These are phyloP conservation scores for Solanum bulbocastanum DNA, from an alignment of 257 asterid genomes.

Conservation along the genomic window DNA sequence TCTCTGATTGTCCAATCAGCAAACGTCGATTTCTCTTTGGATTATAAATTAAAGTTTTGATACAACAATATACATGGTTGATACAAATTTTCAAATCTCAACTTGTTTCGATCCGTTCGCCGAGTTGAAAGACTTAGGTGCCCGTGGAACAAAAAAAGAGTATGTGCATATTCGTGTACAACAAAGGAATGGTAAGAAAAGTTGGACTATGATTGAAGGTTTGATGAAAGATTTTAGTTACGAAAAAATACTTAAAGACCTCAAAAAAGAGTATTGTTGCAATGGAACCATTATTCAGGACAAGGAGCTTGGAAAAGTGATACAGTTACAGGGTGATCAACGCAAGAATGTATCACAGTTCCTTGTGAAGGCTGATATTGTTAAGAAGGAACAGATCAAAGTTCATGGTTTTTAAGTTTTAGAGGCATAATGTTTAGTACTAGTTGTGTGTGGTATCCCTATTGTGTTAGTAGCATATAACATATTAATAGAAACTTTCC, in stretches of 20 bases:
- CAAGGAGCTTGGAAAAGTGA: background rate
- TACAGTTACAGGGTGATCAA: background rate
- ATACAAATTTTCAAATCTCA: background rate
- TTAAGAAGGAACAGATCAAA: background rate
- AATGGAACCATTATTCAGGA: background rate
- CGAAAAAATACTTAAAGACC: background rate
- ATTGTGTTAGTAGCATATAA: no score
- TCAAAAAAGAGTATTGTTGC: background rate
- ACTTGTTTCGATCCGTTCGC: background rate
- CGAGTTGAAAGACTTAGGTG: background rate
- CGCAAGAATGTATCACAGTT: background rate
- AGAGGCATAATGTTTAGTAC: background rate
- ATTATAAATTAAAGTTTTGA: background rate
- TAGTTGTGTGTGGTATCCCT: background rate
- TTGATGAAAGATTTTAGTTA: background rate
- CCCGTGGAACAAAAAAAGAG: background rate
- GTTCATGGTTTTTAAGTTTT: background rate
- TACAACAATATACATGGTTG: background rate
- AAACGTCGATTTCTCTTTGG: background rate
- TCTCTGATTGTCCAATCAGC: background rate
- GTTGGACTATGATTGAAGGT: background rate
- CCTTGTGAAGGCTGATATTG: background rate
- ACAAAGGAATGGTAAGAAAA: background rate
- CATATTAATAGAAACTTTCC: no score
- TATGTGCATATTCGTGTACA: background rate